A percentile compares a stretch with the other conserved stretches of the same genome.
Conservation (phyloP, 352 stramenopile genomes). For the Ophiocytium majus region DNA sequence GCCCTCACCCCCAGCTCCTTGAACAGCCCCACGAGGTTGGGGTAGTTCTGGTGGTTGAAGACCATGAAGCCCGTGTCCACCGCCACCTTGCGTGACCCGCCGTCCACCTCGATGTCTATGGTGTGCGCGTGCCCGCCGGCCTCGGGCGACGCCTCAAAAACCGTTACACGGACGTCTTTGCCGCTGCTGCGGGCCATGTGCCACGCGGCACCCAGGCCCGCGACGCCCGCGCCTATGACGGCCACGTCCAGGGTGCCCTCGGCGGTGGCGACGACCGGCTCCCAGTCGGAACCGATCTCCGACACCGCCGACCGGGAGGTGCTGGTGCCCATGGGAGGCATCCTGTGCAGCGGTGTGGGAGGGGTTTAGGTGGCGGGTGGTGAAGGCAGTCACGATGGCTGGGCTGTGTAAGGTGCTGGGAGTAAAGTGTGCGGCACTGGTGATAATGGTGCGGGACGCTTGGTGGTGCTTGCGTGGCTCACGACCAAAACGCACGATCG, state of each 20-base stretch:
- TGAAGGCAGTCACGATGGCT: neutral
- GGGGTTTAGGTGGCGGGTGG: neutral
- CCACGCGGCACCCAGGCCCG: slow-evolving; percentile 58
- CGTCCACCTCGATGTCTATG: slow-evolving; percentile 57
- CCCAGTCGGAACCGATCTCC: neutral
- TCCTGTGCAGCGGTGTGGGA: neutral
- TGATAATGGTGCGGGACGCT: neutral
- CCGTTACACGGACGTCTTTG: slow-evolving; percentile 59
- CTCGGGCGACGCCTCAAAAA: slow-evolving; percentile 61
- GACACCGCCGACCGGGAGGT: neutral
- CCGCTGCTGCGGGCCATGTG: slow-evolving; percentile 40
- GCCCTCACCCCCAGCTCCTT: slow-evolving; percentile 63
- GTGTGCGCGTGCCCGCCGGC: slow-evolving; percentile 65
- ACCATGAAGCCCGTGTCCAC: slow-evolving; percentile 85
- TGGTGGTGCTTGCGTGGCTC: neutral
- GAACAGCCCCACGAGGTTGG: slow-evolving; percentile 78
- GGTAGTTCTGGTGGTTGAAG: slow-evolving; percentile 83
- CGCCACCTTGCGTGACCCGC: slow-evolving; percentile 35
- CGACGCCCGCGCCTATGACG: slow-evolving; percentile 57
- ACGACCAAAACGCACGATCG: too few species aligned
- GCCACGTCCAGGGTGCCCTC: neutral
- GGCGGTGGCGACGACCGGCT: neutral
- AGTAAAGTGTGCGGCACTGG: neutral
- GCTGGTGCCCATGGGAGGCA: neutral
- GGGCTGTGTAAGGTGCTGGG: neutral